Base-by-base conservation (phyloP, 495 filamentous ascomycete species). In the Xylaria palmicola region DNA sequence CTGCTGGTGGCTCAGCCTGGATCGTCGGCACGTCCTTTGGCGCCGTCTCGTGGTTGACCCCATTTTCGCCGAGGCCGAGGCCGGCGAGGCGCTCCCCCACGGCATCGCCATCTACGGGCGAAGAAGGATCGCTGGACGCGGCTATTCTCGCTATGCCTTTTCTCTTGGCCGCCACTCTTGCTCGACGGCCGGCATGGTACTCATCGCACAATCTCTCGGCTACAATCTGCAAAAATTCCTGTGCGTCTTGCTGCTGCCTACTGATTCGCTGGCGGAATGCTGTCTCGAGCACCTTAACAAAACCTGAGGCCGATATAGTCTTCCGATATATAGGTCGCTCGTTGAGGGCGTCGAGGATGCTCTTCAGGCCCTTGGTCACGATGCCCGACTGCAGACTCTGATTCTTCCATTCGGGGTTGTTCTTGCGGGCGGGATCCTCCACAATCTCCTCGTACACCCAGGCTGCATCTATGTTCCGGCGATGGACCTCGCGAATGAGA, bases 161-260 rank as follows among this genome's bases (percentile, higher is more conserved):
- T 22, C 62, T 66, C 32, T 52, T 70, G 3, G 78, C 77, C 30
- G 76, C 68, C 63, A 77, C 75, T 55, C 92, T 79, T 12, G 90
- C 92, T 64, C 87, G 81, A 36, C 81, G 80, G 34, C 91, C 92
- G 10, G 91, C 91, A 71, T 96, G 88, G 66, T 97, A 93, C 73
- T 99, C 94, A 66, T 98, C 93, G 44, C 88, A 90, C 34, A 99
- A 80, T 44, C 93, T 83, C 75, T 99, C 95, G 4, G 91, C 87
- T 19, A 99, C 88, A 48, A 98, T 85, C 74, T 99, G 94, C 55
- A 99, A 67, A 59, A 99, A 95, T 71, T 99, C 94, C 69, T 99
- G 94, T n/a, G 94, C 94, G 77, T 99, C 94, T 74, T 99, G 95
- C 71, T 99, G 95, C 60, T 91, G 88, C 47, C 94, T 88, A 67